A percentile compares a stretch with the other conserved stretches of the same genome.
phyloP scores from a whole-genome alignment of 2,329 filamentous ascomycete genomes.

The Aspergillus versicolor region DNA sequence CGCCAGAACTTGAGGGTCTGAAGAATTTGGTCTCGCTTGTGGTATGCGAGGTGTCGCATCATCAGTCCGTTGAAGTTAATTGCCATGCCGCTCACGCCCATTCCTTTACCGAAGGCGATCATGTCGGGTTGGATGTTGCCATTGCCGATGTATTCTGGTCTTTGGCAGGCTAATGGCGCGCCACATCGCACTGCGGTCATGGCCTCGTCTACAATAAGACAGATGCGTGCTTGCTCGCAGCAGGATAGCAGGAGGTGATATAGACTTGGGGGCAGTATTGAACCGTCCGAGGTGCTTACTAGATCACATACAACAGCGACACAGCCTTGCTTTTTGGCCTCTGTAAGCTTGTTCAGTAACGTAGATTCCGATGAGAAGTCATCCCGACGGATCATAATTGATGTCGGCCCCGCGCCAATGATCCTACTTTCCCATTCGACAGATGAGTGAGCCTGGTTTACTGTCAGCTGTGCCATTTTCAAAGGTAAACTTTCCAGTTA shows the following conservation, averaged over 20 bases:
- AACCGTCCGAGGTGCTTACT: not conserved
- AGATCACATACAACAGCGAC: not conserved
- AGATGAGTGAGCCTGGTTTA: not conserved
- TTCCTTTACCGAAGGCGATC: not conserved
- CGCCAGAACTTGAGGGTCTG: not conserved
- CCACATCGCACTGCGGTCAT: not conserved
- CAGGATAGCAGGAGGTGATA: not conserved
- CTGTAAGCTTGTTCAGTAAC: not conserved
- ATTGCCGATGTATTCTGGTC: not conserved
- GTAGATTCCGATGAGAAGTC: not conserved
- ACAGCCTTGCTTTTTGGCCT: not conserved
- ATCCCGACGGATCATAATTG: not conserved
- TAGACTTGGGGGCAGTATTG: not conserved
- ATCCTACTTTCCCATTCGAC: not conserved
- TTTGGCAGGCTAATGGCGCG: not conserved
- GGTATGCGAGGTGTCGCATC: not conserved
- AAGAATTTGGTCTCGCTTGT: not conserved
- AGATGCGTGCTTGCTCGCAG: not conserved
- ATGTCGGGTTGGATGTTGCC: not conserved
- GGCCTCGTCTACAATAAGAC: not conserved
- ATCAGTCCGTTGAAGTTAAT: not conserved
- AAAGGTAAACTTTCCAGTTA: not conserved
- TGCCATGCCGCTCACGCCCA: not conserved
- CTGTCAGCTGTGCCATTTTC: not conserved
- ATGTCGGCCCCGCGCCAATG: not conserved